These are phyloP conservation scores for Xylaria polymorpha DNA, from an alignment of 2,329 filamentous ascomycete species.

Conservation along the genomic window DNA sequence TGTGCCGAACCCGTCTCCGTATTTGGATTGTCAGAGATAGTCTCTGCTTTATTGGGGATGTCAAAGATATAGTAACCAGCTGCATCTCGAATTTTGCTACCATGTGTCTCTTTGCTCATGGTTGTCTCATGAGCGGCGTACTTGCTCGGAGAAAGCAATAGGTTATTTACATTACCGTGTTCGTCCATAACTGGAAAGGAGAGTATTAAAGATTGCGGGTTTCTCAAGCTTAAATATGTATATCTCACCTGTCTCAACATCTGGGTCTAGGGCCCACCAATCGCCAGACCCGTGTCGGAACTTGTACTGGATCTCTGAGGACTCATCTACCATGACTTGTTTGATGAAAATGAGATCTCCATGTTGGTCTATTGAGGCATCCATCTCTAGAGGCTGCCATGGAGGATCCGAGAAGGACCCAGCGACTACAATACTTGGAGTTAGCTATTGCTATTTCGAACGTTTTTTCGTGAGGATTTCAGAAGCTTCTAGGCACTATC, in stretches of 20 bases:
- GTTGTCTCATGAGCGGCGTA: constrained; percentile 35
- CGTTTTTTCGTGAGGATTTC: too few species aligned
- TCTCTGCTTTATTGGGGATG: constrained; percentile 40
- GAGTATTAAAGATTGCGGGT: neutral
- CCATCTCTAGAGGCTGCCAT: constrained; percentile 77
- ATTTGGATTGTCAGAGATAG: constrained; percentile 48
- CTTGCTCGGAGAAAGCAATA: constrained; percentile 52
- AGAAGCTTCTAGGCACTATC: too few species aligned
- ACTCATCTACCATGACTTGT: constrained; percentile 64
- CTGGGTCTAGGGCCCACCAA: constrained; percentile 77
- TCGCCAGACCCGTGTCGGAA: constrained; percentile 74
- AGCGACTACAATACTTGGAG: constrained; percentile 56
- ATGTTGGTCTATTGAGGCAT: constrained; percentile 60
- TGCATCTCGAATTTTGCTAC: constrained; percentile 35
- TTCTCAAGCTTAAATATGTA: constrained; percentile 7
- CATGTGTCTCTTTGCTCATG: constrained; percentile 31
- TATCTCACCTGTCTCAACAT: constrained; percentile 65
- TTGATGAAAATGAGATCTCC: constrained; percentile 70
- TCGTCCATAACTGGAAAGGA: constrained; percentile 53
- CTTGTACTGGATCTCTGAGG: constrained; percentile 77
- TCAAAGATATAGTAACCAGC: constrained; percentile 6
- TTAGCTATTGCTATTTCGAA: too few species aligned
- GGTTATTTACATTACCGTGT: constrained; percentile 62
- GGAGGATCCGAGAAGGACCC: constrained; percentile 74
- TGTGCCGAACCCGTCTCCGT: constrained; percentile 48